Evolutionary conservation across 2,329 filamentous ascomycete genomes (phyloP).

Genomic region (Colletotrichum chlorophyti): DNA sequence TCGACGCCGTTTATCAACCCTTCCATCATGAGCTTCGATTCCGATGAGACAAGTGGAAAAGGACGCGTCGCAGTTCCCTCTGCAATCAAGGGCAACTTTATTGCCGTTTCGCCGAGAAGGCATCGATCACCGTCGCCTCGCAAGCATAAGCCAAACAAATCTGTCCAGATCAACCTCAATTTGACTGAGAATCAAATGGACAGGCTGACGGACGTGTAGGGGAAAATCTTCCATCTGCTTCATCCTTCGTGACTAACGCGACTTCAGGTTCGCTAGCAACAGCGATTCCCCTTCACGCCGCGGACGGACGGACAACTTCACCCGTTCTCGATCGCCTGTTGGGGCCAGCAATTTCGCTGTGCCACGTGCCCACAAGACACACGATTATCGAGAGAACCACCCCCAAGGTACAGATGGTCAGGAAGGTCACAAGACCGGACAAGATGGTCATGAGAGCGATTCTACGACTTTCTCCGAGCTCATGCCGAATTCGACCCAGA

Average conservation of each 20-base stretch:
- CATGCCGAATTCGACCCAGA: slow-evolving; percentile 12
- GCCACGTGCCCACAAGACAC: background rate
- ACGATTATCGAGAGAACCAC: background rate
- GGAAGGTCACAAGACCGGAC: background rate
- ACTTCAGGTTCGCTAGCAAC: slow-evolving; percentile 41
- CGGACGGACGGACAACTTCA: slow-evolving; percentile 26
- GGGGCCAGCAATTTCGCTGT: slow-evolving; percentile 22
- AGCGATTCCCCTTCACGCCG: slow-evolving; percentile 36
- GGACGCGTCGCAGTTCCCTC: slow-evolving; percentile 1
- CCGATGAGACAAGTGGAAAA: slow-evolving; percentile 15
- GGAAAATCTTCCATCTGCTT: slow-evolving; percentile 18
- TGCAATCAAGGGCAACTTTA: slow-evolving; percentile 45
- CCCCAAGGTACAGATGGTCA: background rate
- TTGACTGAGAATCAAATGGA: slow-evolving; percentile 57
- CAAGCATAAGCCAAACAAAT: slow-evolving; percentile 42
- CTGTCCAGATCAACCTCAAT: slow-evolving; percentile 54
- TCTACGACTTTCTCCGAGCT: slow-evolving; percentile 25
- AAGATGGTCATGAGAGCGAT: slow-evolving; percentile 4
- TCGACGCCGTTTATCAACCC: slow-evolving; percentile 1
- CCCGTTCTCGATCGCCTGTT: slow-evolving; percentile 32
- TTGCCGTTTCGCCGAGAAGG: slow-evolving; percentile 41
- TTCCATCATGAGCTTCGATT: slow-evolving; percentile 14
- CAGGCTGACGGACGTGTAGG: slow-evolving; percentile 53
- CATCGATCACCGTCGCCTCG: slow-evolving; percentile 44
- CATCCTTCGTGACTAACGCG: slow-evolving; percentile 14